Base-by-base conservation (phyloP, 805 yeast genomes). In the Tetrapisispora fleetii region DNA sequence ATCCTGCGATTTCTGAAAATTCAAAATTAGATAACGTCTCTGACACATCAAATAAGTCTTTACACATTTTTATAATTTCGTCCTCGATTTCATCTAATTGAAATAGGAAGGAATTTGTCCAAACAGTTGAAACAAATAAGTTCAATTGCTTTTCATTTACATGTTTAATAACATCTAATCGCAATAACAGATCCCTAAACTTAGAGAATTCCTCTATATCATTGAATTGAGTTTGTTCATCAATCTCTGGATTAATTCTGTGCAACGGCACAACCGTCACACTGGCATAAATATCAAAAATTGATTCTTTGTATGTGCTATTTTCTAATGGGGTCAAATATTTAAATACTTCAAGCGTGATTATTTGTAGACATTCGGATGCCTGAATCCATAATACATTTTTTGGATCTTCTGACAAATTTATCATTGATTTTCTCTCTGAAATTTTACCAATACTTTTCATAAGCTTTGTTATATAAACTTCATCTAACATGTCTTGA, bases 91-190 rank as follows among this genome's bases (percentile, higher is more conserved):
- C 84, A 62, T 74, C 85, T 35, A 70, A 70, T 49, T 73, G 77
- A 68, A 77, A 84, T 27, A 77, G 64, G 53, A 73, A 84, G 0
- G 91, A 83, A 21, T 77, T 69, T 1, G 67, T 59, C 77, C 85
- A 83, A 1, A 88, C 56, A 1, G 73, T 63, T 5, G 70, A 60
- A 2, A 83, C 59, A 41, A 79, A 72, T 11, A 65, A 67, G 11
- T 71, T 69, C 13, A 81, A 56, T 19, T 71, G 60, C 1, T 56
- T 55, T 4, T 61, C 58, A 2, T 58, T 52, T 11, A 70, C 50
- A 2, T 63, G 55, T 0, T 50, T 37, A 16, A 69, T 63, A 1
- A 60, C 53, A 16, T 78, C 60, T 27, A 63, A 59, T 1, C 76
- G 72, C 7, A 80, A 50, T 3, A 83, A 57, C 3, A 71, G 52